A percentile compares a stretch with the other conserved stretches of the same genome.
phyloP scores from a whole-genome alignment of 352 stramenopile species.

The Pythium rhizo-oryzae region DNA sequence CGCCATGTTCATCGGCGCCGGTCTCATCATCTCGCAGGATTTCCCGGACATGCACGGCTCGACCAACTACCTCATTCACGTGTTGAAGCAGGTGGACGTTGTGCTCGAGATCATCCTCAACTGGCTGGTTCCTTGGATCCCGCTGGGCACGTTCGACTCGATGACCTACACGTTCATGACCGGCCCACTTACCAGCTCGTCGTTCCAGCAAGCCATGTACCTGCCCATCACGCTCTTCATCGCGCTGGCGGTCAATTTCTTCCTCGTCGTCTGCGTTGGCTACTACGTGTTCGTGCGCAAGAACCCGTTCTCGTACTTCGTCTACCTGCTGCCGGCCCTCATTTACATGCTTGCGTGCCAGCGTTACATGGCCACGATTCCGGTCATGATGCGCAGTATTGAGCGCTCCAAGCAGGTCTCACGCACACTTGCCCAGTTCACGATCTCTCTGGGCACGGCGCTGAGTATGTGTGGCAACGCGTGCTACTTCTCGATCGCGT shows the following conservation, averaged over 20 bases:
- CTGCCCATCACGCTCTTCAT: constrained; percentile 45
- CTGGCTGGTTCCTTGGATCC: constrained; percentile 59
- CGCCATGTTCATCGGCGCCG: constrained; percentile 54
- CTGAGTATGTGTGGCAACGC: constrained; percentile 55
- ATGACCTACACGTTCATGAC: constrained; percentile 60
- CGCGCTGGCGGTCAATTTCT: constrained; percentile 52
- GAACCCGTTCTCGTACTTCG: constrained; percentile 63
- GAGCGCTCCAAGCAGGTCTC: constrained; percentile 66
- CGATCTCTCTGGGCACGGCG: constrained; percentile 51
- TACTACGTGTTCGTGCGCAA: constrained; percentile 67
- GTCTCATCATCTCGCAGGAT: constrained; percentile 55
- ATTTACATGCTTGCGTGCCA: constrained; percentile 61
- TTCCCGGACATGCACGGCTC: constrained; percentile 35
- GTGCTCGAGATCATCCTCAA: constrained; percentile 75
- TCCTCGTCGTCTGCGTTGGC: constrained; percentile 49
- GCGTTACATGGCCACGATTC: constrained; percentile 53
- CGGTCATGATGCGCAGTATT: constrained; percentile 63
- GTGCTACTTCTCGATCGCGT: constrained; percentile 52
- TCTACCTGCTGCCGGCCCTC: constrained; percentile 51
- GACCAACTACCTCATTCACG: constrained; percentile 50
- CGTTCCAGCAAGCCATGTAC: constrained; percentile 41
- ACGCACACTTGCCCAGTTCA: constrained; percentile 63
- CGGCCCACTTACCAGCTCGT: constrained; percentile 36
- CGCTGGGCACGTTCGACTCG: constrained; percentile 49
- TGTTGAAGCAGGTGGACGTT: constrained; percentile 60